Base-by-base conservation (phyloP, 2,329 filamentous ascomycete genomes). In the Calonectria pseudoreteaudii region DNA sequence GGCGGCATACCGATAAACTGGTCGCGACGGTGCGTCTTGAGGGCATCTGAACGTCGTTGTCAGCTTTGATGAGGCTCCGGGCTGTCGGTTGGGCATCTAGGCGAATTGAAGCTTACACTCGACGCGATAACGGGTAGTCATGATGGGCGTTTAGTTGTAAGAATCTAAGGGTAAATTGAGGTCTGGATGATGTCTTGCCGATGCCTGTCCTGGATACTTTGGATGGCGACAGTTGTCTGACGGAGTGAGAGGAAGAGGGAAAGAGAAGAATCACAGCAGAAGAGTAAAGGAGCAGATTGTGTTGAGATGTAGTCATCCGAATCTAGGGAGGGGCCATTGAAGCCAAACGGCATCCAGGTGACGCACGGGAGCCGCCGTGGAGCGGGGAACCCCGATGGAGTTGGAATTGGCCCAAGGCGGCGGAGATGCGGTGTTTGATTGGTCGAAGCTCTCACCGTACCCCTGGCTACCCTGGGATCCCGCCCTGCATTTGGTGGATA, bases 11-110 rank as follows among this genome's bases (percentile, higher is more conserved):
- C 89, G 85, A 95, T 95, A 81, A 98, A 92, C 84, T 98, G 96
- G 84, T 98, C 96, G 83, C 96, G 90, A 70, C 96, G 91, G 87
- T 98, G 96, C 67, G 95, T 96, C 90, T 98, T 92, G 81, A 91
- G 87, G 60, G 90, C 89, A 87, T 92, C 90, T 92, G 76, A 34
- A 69, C 68, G n/a, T 30, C 70, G 73, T 72, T 26, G 56, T 83
- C 53, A 81, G 80, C 66, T 16, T 41, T 30, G 30, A 1, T 66
- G 47, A 38, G 44, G 71, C 60, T 70, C 52, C 66, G 71, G 68
- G 66, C 18, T 31, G 53, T 44, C 68, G 64, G 31, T 53, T 67
- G 44, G 62, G 41, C 11, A 49, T 52, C 62, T 70, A 60, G 36
- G 52, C 58, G 36, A 47, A 47, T 28, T 23, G 52, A 41, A 49